Evolutionary conservation across 352 stramenopile species (phyloP), one percentile per base, ranked within the genome.

Genomic region (Phytopythium sindhum): DNA sequence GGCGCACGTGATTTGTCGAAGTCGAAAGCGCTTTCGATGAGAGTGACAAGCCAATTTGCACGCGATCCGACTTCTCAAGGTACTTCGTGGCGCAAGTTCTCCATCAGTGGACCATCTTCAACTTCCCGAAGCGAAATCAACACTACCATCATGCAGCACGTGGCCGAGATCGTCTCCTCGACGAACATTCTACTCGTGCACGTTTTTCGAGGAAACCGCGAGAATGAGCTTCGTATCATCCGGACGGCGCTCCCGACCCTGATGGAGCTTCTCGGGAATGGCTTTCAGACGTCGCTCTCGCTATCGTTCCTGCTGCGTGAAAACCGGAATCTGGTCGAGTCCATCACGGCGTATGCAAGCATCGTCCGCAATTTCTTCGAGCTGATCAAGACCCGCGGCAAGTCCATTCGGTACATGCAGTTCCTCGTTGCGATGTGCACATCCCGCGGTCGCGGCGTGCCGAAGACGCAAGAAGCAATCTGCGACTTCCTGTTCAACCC

Each of bases 391-490:
- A 77, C 77, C 12, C 67, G 79, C 45, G 80, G 83, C 12, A 85
- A 84, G 48, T 90, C 80, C 0, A 88, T 90, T 35, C 77, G 83
- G 14, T 91, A 88, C 53, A 78, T 91, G 73, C 83, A 91, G 58
- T 91, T 89, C 64, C 63, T 91, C 26, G 80, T 89, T 29, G 80
- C 81, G 19, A 64, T 90, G 60, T 91, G 83, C 59, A 88, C 73
- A 6, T 88, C 78, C 21, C 64, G 75, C 26, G 83, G 83, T 4
- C 75, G 72, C 42, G 83, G 80, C 0, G 70, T 91, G 0, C 78
- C 79, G 0, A 91, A 91, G 66, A 89, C 80, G 4, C 83, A 91
- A 54, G 80, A 91, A 73, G 74, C 81, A 9, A 88, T 91, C 47
- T 90, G 79, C 51, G 80, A 90, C 17, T 52, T 91, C 15, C 60